phyloP scores from a whole-genome alignment of 2,329 filamentous ascomycete species.

The Pseudodiploospora longispora region DNA sequence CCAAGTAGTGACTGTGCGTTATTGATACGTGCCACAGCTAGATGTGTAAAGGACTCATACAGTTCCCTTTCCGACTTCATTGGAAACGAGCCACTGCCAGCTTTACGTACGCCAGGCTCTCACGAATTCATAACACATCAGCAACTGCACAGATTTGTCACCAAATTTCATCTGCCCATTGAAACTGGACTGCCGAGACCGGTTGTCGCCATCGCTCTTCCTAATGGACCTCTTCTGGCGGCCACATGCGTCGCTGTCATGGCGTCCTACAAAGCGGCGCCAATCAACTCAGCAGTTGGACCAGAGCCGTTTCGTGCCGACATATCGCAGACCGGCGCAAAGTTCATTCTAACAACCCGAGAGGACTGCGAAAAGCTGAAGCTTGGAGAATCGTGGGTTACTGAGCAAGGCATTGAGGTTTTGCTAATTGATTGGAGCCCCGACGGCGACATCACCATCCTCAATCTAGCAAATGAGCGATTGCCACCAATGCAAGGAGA shows the following conservation, averaged over 20 bases:
- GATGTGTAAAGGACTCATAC: constrained; percentile 23
- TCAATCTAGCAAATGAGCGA: constrained; percentile 8
- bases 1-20: constrained; percentile 7
- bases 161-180: constrained; percentile 23
- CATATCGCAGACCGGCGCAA: constrained; percentile 37
- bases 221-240: constrained; percentile 46
- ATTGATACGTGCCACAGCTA: constrained; percentile 13
- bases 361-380: constrained; percentile 32
- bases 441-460: constrained; percentile 27
- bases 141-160: constrained; percentile 23
- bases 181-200: constrained; percentile 23
- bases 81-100: constrained; percentile 16
- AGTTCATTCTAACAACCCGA: constrained; percentile 36
- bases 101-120: constrained; percentile 18
- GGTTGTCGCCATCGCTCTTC: constrained; percentile 41
- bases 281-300: constrained; percentile 41
- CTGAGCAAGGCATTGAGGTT: constrained; percentile 27
- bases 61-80: constrained; percentile 32
- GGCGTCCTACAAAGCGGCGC: constrained; percentile 43
- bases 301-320: constrained; percentile 43
- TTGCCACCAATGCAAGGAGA: constrained; percentile 2
- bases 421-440: constrained; percentile 29
- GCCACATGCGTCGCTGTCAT: constrained; percentile 40
- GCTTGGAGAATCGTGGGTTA: constrained; percentile 22
- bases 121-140: constrained; percentile 22